These are phyloP conservation scores for Klebsormidium nitens DNA, from an alignment of 139 green algal species.

Conservation along the genomic window DNA sequence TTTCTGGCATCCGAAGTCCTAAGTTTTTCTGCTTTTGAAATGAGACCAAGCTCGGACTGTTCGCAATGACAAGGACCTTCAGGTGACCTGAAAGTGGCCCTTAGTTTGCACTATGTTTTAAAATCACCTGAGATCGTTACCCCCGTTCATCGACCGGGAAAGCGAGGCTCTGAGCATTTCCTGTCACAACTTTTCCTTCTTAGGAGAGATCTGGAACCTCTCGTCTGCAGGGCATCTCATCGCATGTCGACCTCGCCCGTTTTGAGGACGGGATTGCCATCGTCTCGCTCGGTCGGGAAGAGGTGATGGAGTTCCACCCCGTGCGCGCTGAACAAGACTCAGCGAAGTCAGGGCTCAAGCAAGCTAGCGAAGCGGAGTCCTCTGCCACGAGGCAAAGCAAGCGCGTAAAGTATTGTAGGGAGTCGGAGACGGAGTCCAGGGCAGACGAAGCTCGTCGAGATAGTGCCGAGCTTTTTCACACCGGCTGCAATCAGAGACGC, in stretches of 20 bases:
- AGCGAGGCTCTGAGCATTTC: background rate
- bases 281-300: conserved; percentile 13
- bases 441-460: too few relatives aligned
- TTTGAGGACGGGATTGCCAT: conserved; percentile 37
- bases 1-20: background rate
- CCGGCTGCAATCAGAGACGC: too few relatives aligned
- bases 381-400: too few relatives aligned
- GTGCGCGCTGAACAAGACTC: too few relatives aligned
- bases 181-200: background rate
- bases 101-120: too few relatives aligned
- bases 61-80: background rate
- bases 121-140: background rate
- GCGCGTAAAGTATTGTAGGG: too few relatives aligned
- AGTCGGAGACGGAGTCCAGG: too few relatives aligned
- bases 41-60: background rate
- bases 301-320: conserved; percentile 22
- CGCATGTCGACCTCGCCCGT: conserved; percentile 26
- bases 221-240: conserved; percentile 17
- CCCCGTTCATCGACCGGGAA: background rate
- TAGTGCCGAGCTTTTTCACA: too few relatives aligned
- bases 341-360: too few relatives aligned
- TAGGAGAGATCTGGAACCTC: background rate
- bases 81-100: too few relatives aligned
- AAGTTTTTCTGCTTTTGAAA: conserved; percentile 1
- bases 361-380: too few relatives aligned